Evolutionary conservation across 192 early-diverging fungal genomes (phyloP), one percentile per base, ranked within the genome.

Genomic region (Coemansia sp.): DNA sequence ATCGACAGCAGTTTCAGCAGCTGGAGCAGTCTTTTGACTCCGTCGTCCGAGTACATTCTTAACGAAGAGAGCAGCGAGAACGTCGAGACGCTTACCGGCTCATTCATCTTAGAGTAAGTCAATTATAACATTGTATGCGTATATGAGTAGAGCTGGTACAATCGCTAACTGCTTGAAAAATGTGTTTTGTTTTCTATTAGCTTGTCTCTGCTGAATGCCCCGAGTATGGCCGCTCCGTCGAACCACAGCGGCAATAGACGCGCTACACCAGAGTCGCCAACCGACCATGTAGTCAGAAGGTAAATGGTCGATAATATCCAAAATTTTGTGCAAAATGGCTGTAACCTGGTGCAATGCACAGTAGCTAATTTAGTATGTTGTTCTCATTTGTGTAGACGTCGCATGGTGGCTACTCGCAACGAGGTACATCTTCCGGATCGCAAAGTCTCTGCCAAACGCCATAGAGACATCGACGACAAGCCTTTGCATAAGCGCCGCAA

Each of bases 261-360:
- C 29, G 55, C 55, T n/a, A 68, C 66, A 36, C 57, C 66, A 45
- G 31, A 45, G 12, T 60, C 66, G 5, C 66, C 66, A 8, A 60
- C 66, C 38, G 39, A 68, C 41, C 29, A 42, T 21, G 41, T 68
- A 0, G 41, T 25, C 41, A 68, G 58, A 60, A 68, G 66, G 57
- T 60, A 68, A 68, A 32, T 41, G 21, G 3, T 42, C 29, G 6
- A 63, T 9, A 0, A 12, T 19, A 0, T 4, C 36, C 5, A 1
- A 21, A 11, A 27, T 31, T 17, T 29, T 23, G 14, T 19, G 7
- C 3, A 0, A 37, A 36, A 15, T 32, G 36, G 7, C 9, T n/a
- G 17, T 2, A 23, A 19, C 4, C 23, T 21, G 5, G 0, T 19
- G 7, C 46, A 21, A 48, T 19, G 21, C 7, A 48, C 46, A 21